Conservation (phyloP, 2,329 filamentous ascomycete species). For the Verticillium longisporum region DNA sequence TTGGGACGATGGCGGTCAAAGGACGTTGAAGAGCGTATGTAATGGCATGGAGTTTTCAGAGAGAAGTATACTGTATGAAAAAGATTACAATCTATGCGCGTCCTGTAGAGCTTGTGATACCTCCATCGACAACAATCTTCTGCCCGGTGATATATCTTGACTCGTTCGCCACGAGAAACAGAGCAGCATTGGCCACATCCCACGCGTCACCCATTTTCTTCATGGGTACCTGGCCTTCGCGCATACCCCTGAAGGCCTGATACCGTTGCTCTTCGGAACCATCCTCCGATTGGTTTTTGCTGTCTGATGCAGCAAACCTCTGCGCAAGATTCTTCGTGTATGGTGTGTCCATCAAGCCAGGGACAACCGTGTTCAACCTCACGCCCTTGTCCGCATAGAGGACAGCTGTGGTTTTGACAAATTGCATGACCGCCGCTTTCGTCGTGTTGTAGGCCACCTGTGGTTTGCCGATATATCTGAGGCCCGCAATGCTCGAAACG, state of each 20-base stretch:
- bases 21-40: not conserved
- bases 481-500: conserved; percentile 41
- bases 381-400: conserved; percentile 40
- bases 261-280: conserved; percentile 34
- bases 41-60: not conserved
- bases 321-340: conserved; percentile 37
- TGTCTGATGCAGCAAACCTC: conserved; percentile 22
- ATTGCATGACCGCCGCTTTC: conserved; percentile 45
- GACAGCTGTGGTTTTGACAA: conserved; percentile 40
- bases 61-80: no score
- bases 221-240: conserved; percentile 51
- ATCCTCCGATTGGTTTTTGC: not conserved
- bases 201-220: conserved; percentile 52
- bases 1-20: not conserved
- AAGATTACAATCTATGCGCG: not conserved
- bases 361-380: conserved; percentile 47
- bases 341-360: conserved; percentile 50
- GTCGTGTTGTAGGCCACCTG: conserved; percentile 47
- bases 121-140: conserved; percentile 42
- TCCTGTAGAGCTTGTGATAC: conserved; percentile 32
- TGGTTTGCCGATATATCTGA: conserved; percentile 40
- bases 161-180: conserved; percentile 52
- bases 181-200: conserved; percentile 50
- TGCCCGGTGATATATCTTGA: conserved; percentile 55
- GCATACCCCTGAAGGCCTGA: conserved; percentile 34